A percentile compares a stretch with the other conserved stretches of the same genome.
Evolutionary conservation across 139 green algal species (phyloP).

Genomic region (Chlamydomonas incerta): DNA sequence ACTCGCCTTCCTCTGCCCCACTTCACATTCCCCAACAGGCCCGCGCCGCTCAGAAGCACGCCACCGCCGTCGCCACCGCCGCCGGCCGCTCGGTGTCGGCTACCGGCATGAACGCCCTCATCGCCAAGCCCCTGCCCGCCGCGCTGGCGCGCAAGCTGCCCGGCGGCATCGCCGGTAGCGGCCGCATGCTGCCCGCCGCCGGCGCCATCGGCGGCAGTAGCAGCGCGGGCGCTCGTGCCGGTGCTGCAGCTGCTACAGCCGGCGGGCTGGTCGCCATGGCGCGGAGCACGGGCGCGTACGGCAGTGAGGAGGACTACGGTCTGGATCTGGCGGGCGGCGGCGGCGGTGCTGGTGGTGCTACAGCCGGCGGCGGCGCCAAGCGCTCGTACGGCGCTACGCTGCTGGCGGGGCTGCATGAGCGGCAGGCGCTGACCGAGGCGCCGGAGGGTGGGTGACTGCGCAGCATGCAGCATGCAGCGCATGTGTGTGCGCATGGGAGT

Average conservation of each 20-base stretch:
- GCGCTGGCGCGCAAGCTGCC: not conserved
- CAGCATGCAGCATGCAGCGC: no score
- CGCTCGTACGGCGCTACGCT: conserved; percentile 27
- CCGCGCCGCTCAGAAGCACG: conserved; percentile 12
- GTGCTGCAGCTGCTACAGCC: no score
- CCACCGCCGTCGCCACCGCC: not conserved
- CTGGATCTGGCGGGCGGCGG: not conserved
- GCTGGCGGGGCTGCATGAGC: conserved; percentile 13
- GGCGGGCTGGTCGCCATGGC: not conserved
- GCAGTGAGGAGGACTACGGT: not conserved
- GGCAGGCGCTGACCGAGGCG: not conserved
- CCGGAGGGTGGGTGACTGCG: not conserved
- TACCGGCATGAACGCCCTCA: conserved; percentile 11
- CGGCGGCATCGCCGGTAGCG: not conserved
- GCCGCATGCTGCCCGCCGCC: not conserved
- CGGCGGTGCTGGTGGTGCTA: no score
- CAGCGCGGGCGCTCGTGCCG: not conserved
- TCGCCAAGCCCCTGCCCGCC: not conserved
- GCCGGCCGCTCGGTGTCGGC: not conserved
- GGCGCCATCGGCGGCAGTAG: not conserved
- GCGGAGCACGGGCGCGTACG: conserved; percentile 21
- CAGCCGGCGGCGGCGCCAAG: conserved; percentile 15
- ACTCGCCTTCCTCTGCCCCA: no score
- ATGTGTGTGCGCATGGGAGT: no score
- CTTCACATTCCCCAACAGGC: not conserved